Evolutionary conservation across 2,329 filamentous ascomycete species (phyloP).

Genomic region (Epichloe amarillans): DNA sequence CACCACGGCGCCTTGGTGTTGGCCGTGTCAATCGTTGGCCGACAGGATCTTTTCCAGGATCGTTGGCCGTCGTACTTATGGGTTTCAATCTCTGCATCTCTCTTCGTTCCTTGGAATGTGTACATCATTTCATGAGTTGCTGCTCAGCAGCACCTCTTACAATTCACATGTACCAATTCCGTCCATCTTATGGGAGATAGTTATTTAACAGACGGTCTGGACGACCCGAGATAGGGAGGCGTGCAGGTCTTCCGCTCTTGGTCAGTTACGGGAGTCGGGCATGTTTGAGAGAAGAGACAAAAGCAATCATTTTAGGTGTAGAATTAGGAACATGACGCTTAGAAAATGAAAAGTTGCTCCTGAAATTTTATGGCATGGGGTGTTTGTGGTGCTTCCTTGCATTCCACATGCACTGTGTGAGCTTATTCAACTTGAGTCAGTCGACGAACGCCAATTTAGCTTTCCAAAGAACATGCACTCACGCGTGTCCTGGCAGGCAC

Average conservation of each 20-base stretch:
- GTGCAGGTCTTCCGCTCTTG: constrained; percentile 19
- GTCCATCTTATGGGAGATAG: neutral
- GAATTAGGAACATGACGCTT: neutral
- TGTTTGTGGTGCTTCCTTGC: neutral
- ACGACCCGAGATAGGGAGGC: constrained; percentile 12
- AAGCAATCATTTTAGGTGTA: neutral
- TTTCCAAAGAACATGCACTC: no score
- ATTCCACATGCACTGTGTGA: no score
- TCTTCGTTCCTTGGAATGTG: neutral
- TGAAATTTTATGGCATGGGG: neutral
- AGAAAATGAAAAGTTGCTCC: neutral
- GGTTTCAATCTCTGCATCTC: neutral
- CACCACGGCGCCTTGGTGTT: constrained; percentile 5
- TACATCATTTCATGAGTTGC: neutral
- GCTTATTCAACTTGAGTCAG: no score
- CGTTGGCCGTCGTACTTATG: neutral
- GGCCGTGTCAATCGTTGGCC: neutral
- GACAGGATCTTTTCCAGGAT: neutral
- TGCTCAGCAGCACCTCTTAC: neutral
- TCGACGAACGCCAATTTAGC: no score
- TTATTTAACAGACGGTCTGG: neutral
- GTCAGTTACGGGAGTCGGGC: neutral
- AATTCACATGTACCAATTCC: neutral
- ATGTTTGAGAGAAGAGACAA: neutral
- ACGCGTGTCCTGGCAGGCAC: no score